phyloP scores from a whole-genome alignment of 2,329 filamentous ascomycete genomes.

The Aspergillus texensis region DNA sequence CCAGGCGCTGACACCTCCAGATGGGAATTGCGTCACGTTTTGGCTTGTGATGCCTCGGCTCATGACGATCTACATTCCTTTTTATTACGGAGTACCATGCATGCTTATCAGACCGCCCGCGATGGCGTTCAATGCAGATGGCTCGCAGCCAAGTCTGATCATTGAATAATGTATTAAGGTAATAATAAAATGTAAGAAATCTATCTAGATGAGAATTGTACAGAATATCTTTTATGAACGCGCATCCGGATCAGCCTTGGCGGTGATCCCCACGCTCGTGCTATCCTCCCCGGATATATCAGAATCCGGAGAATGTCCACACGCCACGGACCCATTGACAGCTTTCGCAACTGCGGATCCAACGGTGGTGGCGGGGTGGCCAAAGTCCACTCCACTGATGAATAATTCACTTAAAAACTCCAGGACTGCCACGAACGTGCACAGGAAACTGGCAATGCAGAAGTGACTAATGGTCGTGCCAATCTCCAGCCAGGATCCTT shows the following conservation, averaged over 20 bases:
- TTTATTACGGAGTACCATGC: background rate
- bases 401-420: constrained; percentile 85
- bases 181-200: background rate
- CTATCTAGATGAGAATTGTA: constrained; percentile 1
- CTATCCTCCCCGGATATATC: constrained; percentile 12
- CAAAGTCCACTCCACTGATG: constrained; percentile 73
- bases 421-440: constrained; percentile 85
- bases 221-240: background rate
- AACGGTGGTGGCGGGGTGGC: constrained; percentile 16
- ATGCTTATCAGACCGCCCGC: background rate
- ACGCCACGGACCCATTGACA: constrained; percentile 24
- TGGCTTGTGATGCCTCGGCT: constrained; percentile 19
- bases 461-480: constrained; percentile 97
- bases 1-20: background rate
- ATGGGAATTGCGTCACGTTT: background rate
- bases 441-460: constrained; percentile 83
- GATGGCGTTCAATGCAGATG: background rate
- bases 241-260: background rate
- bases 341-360: constrained; percentile 23
- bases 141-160: background rate
- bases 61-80: background rate
- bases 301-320: constrained; percentile 8
- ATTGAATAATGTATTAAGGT: background rate
- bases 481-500: constrained; percentile 96
- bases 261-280: background rate